Base-by-base conservation (phyloP, 306 rosid genomes). In the Datisca glomerata region DNA sequence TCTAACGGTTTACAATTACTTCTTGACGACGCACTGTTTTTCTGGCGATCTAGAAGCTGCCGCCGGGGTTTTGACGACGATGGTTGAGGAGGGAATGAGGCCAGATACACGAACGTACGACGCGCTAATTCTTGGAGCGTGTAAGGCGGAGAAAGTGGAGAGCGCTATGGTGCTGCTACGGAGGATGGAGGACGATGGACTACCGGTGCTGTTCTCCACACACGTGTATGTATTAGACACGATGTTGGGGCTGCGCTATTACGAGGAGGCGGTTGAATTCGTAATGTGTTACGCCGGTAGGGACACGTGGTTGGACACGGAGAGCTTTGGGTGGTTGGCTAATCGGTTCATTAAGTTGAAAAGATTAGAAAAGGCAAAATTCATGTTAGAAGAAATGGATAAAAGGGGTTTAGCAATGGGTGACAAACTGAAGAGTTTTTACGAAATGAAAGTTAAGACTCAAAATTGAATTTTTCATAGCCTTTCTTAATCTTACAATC, bases 151-250 rank as follows among this genome's bases (percentile, higher is more conserved):
- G 41, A 61, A 53, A 58, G 80, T 67, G 52, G 82, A 65, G 2
- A 78, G 75, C 18, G 82, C 79, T 53, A 21, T 76, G 59, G 59
- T 54, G 64, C 3, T 81, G 46, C 45, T 73, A 63, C 50, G 80
- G 70, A 65, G 77, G 57, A 76, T 76, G 86, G 75, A 58, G 51
- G 79, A 62, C 8, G 77, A 70, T 50, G 93, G 77, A 27, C 60
- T 76, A 34, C 63, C 60, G 4, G 13, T 43, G 47, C 16, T 59
- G 27, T 19, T 64, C 3, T 76, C 82, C 3, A 76, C 75, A 0
- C 82, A 64, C 46, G 43, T 56, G 61, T 45, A 23, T 51, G 51
- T 81, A 4, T 14, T 76, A 12, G 42, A 44, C 12, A 53, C 61
- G 2, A 35, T 76, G 39, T 13, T 76, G 62, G 22, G 45, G 40